Evolutionary conservation across 2,329 filamentous ascomycete genomes (phyloP), one percentile per base, ranked within the genome.

Genomic region (Aureobasidium sp.): DNA sequence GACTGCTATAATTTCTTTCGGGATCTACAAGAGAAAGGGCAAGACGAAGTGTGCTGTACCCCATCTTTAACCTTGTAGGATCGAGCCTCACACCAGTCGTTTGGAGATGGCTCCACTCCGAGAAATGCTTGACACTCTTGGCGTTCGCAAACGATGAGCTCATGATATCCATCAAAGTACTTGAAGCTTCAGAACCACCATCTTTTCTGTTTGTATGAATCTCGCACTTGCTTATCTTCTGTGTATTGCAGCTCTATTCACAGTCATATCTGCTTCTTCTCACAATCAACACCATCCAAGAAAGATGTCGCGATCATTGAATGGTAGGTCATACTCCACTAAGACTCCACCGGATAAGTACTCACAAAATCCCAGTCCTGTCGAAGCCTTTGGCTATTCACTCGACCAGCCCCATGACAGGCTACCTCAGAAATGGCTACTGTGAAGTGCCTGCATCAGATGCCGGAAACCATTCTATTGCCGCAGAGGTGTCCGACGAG

Each of bases 341-440:
- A n/a, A 23, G 2, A 23, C 15, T 17, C 7, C 13, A 36, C 29
- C 15, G 1, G 15, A 46, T 29, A 36, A 58, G 12, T 32, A 13
- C 55, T 58, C 9, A 58, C 42, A 20, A 20, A 39, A 13, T 20
- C 46, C 17, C 67, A 83, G 82, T 86, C 44, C 79, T 85, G 73
- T 80, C 80, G 48, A 79, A 83, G 62, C 83, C 83, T n/a, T 78
- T 87, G 15, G 72, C 79, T 29, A 74, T 82, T 36, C 84, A 85
- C 74, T 82, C 79, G 39, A 81, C 80, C 61, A 76, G 78, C 52
- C 84, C 84, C 9, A 76, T 83, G 69, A 86, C 84, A 1, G 84
- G 84, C 59, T 86, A 80, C 75, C 79, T 82, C 66, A 80, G 83
- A 52, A 84, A 83, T 63, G 84, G 84, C 23, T 86, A 84, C 72